Evolutionary conservation across 2,329 filamentous ascomycete species (phyloP), one percentile per base, ranked within the genome.

Genomic region (Pseudogymnoascus pannorum): DNA sequence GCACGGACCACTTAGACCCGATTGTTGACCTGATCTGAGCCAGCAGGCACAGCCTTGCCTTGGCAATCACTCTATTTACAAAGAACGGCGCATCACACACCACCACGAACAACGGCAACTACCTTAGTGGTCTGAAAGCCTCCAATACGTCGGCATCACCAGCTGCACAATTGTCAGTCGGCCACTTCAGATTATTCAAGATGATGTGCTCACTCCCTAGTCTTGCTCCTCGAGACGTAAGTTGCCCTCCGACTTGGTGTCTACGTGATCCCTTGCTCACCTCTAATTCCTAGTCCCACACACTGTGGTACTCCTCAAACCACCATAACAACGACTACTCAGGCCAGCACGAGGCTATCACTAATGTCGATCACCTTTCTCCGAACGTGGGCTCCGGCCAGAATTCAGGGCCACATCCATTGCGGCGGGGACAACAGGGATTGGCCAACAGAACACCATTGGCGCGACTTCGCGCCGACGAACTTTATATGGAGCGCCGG

Each of bases 401-500:
- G 61, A 68, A 67, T 62, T 66, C 61, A 33, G 61, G 66, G 60
- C 72, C 63, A 8, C 66, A 66, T 8, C 48, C 64, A 8, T 60
- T 72, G 61, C 75, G 75, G 59, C 75, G 75, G 42, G 70, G 72
- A 69, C 73, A 77, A 60, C 77, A 74, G 61, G 66, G 80, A 65
- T 66, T 80, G 61, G 74, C 83, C 64, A 77, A 86, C 71, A 77
- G 82, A 67, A 81, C 87, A 24, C 79, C 82, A 2, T 84, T 96
- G 3, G 83, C 87, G 8, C 80, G 87, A 1, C 83, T 96, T 9
- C 80, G 83, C 24, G 77, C 84, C 42, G 93, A 97, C 72, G 94
- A 97, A 76, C 82, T 86, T 64, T 82, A 86, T 62, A 81, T 95
- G 66, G 83, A 87, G 60, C 82, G 87, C 7, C 90, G 93, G 54